Conservation (phyloP, 495 filamentous ascomycete genomes). For the Neurospora discreta region DNA sequence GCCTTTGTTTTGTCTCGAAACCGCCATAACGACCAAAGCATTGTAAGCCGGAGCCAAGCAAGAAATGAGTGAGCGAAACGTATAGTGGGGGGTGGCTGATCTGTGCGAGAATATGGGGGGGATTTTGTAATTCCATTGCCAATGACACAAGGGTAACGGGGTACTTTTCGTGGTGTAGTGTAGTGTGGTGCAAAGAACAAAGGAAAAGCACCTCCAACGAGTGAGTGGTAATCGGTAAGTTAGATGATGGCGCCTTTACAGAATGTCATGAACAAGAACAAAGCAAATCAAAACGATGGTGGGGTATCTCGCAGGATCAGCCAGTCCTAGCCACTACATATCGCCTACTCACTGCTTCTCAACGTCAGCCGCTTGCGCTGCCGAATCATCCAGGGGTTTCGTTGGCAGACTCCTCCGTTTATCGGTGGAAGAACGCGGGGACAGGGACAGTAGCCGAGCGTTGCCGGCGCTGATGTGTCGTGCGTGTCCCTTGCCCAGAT, state of each 20-base stretch:
- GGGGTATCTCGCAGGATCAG: neutral
- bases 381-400: neutral
- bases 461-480: conserved; percentile 66
- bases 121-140: neutral
- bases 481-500: conserved; percentile 49
- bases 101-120: neutral
- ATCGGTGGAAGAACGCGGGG: conserved; percentile 37
- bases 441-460: conserved; percentile 56
- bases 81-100: neutral
- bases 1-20: neutral
- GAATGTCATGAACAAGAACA: neutral
- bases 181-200: neutral
- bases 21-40: neutral
- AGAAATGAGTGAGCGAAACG: neutral
- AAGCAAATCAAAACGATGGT: neutral
- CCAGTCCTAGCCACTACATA: neutral
- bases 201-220: neutral
- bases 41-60: neutral
- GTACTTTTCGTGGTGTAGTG: neutral
- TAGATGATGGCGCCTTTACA: neutral
- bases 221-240: neutral
- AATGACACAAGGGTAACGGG: neutral
- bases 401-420: conserved; percentile 17
- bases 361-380: neutral
- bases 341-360: neutral